These are phyloP conservation scores for Pseudogymnoascus sp. DNA, from an alignment of 2,329 filamentous ascomycete genomes.

Conservation along the genomic window DNA sequence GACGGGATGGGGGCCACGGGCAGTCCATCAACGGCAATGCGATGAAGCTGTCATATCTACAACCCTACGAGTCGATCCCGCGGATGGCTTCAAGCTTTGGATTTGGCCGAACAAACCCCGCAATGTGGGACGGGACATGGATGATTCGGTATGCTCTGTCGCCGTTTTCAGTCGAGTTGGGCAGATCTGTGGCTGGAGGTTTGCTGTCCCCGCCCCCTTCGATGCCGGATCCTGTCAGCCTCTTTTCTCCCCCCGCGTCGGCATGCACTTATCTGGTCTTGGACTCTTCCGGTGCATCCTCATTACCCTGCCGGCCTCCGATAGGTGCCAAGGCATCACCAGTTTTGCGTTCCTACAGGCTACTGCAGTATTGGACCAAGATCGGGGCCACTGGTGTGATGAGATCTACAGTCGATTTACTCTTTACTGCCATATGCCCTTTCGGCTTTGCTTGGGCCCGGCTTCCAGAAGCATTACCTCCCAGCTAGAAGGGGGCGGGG, in stretches of 20 bases:
- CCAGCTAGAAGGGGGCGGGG: conserved; percentile 3
- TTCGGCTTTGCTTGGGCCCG: neutral
- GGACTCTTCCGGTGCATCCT: conserved; percentile 3
- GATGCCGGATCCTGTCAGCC: neutral
- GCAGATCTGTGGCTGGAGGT: conserved; percentile 5
- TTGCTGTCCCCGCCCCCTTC: neutral
- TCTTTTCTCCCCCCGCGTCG: neutral
- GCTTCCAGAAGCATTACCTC: neutral
- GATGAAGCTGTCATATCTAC: conserved; percentile 1
- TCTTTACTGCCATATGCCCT: neutral
- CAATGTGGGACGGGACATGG: neutral
- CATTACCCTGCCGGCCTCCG: neutral
- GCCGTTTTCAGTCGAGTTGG: neutral
- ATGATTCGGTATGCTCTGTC: neutral
- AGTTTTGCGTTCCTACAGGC: neutral
- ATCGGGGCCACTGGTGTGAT: neutral
- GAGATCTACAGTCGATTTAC: neutral
- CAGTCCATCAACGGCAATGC: neutral
- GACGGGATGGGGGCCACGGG: neutral
- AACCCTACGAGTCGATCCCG: neutral
- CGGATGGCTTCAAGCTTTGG: neutral
- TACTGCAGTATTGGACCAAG: neutral
- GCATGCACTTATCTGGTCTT: neutral
- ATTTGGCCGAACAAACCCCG: neutral
- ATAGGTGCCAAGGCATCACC: conserved; percentile 2